These are phyloP conservation scores for Plantago lanceolata DNA, from an alignment of 305 asterid species.

Conservation along the genomic window DNA sequence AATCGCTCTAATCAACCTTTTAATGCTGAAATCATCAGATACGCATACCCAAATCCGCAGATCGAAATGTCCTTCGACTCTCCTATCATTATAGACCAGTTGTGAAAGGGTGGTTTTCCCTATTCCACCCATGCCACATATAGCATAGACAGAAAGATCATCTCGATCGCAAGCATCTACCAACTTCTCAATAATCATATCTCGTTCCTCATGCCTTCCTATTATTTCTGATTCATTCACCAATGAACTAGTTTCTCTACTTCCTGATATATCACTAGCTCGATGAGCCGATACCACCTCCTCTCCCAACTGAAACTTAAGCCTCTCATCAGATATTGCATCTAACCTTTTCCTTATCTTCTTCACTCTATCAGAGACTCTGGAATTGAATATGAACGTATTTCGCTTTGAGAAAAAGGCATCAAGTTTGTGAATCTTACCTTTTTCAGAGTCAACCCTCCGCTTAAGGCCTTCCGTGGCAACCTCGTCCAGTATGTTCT, in stretches of 20 bases:
- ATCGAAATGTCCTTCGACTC: slow-evolving; percentile 19
- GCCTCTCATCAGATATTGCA: slow-evolving; percentile 18
- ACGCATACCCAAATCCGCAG: slow-evolving; percentile 31
- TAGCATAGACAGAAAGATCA: slow-evolving; percentile 23
- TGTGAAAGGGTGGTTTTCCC: slow-evolving; percentile 28
- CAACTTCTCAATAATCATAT: slow-evolving; percentile 14
- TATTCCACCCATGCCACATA: slow-evolving; percentile 27
- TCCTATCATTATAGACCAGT: slow-evolving; percentile 32
- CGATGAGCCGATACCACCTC: slow-evolving; percentile 10
- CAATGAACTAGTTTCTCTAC: slow-evolving; percentile 27
- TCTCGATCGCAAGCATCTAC: neutral
- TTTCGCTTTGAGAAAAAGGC: slow-evolving; percentile 7
- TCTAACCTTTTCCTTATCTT: slow-evolving; percentile 16
- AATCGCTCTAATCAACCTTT: slow-evolving; percentile 18
- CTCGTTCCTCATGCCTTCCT: slow-evolving; percentile 37
- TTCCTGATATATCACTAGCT: slow-evolving; percentile 12
- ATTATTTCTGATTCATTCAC: slow-evolving; percentile 28
- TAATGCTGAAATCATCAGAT: slow-evolving; percentile 28
- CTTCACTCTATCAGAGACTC: slow-evolving; percentile 11
- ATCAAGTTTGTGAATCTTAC: neutral
- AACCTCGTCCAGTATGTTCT: slow-evolving; percentile 32
- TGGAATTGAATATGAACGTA: slow-evolving; percentile 7
- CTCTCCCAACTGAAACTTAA: slow-evolving; percentile 5
- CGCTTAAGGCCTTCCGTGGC: slow-evolving; percentile 20
- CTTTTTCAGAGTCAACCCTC: slow-evolving; percentile 20